A percentile compares a stretch with the other conserved stretches of the same genome.
phyloP scores from a whole-genome alignment of 331 rosid genomes.

The Malus hybrid region DNA sequence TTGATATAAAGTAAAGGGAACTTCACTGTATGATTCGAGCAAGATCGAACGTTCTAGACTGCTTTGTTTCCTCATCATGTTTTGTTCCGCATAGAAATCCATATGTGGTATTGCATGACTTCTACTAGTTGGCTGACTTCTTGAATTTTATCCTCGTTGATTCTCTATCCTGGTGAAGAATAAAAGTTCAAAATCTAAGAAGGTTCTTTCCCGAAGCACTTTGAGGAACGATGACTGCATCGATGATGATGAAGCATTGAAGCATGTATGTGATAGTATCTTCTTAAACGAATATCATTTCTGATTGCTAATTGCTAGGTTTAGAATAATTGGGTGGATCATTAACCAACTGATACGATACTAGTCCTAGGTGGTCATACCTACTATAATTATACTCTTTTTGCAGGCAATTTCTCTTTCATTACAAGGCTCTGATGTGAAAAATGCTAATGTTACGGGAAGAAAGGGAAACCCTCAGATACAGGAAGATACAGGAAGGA shows the following conservation, averaged over 20 bases:
- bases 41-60: neutral
- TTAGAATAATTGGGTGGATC: neutral
- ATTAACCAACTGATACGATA: neutral
- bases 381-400: constrained; percentile 10
- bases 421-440: constrained; percentile 36
- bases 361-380: neutral
- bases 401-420: constrained; percentile 83
- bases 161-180: constrained; percentile 33
- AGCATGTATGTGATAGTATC: constrained; percentile 37
- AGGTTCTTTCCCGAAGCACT: constrained; percentile 19
- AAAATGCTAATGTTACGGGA: constrained; percentile 10
- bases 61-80: neutral
- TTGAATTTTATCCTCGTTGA: neutral
- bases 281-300: neutral
- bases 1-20: neutral
- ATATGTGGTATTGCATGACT: neutral
- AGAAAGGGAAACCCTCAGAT: constrained; percentile 23
- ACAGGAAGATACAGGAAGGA: constrained; percentile 47
- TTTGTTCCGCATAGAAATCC: neutral
- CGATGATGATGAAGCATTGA: constrained; percentile 66
- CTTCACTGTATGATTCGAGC: neutral
- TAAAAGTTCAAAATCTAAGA: constrained; percentile 33
- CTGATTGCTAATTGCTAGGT: neutral
- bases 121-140: constrained; percentile 1
- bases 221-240: constrained; percentile 15